These are phyloP conservation scores for Gleditsia sinensis DNA, from an alignment of 306 rosid genomes.

Conservation along the genomic window DNA sequence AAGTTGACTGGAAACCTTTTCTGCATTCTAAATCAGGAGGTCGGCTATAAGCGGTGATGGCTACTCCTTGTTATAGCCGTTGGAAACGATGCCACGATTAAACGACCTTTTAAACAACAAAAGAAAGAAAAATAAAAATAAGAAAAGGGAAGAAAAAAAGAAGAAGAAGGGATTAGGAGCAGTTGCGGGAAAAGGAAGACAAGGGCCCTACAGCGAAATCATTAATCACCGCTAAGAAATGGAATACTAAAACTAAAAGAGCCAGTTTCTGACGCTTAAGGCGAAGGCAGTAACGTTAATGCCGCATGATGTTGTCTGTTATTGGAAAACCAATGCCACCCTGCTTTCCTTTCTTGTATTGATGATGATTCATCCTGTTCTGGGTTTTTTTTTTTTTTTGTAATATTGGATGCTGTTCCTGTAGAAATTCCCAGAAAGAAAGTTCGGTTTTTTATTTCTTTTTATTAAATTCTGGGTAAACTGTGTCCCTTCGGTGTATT, in stretches of 20 bases:
- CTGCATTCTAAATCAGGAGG: background rate
- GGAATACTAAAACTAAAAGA: background rate
- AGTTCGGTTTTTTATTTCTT: background rate
- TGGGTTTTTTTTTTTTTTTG: background rate
- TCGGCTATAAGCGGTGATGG: slow-evolving; percentile 30
- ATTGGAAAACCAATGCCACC: slow-evolving; percentile 26
- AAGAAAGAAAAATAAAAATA: background rate
- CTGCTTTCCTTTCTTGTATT: background rate
- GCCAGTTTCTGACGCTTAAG: background rate
- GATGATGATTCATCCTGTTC: background rate
- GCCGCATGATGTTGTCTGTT: slow-evolving; percentile 40
- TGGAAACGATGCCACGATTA: slow-evolving; percentile 10
- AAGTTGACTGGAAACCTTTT: background rate
- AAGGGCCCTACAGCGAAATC: slow-evolving; percentile 28
- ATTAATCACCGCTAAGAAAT: slow-evolving; percentile 21
- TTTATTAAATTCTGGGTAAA: background rate
- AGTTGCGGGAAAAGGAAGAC: slow-evolving; percentile 16
- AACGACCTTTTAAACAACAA: slow-evolving; percentile 32
- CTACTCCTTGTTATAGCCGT: slow-evolving; percentile 40
- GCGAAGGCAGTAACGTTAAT: slow-evolving; percentile 27
- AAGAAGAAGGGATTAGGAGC: background rate
- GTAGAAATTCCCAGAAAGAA: slow-evolving; percentile 1
- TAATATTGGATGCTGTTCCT: background rate
- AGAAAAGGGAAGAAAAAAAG: background rate
- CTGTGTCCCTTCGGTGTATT: background rate